Base-by-base conservation (phyloP, 805 yeast genomes). In the Ogataea kodamae region DNA sequence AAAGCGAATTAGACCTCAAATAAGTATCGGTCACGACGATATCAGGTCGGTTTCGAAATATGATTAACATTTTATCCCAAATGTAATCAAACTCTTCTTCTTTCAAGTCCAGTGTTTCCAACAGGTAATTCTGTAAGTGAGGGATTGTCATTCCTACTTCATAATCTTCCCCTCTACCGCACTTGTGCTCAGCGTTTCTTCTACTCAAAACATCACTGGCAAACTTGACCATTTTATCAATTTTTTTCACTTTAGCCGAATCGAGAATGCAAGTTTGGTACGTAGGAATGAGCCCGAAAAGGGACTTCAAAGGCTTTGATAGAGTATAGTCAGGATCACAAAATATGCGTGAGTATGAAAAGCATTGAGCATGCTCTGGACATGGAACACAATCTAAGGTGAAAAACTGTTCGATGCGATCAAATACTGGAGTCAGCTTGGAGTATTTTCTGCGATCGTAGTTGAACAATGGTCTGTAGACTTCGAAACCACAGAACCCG, bases 361-460 rank as follows among this genome's bases (percentile, higher is more conserved):
- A 78, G 58, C 97, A 90, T 27, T 77, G 64, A 0, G 89, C 92
- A 59, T 89, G 81, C 2, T 68, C 71, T 1, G 97, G 97, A 56
- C 97, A 90, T 11, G 74, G 74, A 3, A 76, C 62, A 61, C 98
- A 90, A 0, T 48, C 33, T 3, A 95, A 90, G 28, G 68, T 72
- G 30, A 82, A 55, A 28, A 65, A 54, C 0, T 58, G 50, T 21
- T 81, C 82, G 5, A 70, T 22, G 9, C 46, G 36, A n/a, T 57
- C 49, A 17, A 72, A 38, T 25, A 53, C 45, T 0, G 54, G 52
- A 6, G 45, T 32, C 5, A 52, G n/a, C 1, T 7, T 11, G 2
- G 49, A 41, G 24, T 36, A 25, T 3, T 23, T 18, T 4, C 14
- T 24, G 19, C 40, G 18, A 15, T 49, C 28, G 30, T 44, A 36